These are phyloP conservation scores for Colletotrichum chlorophyti DNA, from an alignment of 2,329 filamentous ascomycete species.

Conservation along the genomic window DNA sequence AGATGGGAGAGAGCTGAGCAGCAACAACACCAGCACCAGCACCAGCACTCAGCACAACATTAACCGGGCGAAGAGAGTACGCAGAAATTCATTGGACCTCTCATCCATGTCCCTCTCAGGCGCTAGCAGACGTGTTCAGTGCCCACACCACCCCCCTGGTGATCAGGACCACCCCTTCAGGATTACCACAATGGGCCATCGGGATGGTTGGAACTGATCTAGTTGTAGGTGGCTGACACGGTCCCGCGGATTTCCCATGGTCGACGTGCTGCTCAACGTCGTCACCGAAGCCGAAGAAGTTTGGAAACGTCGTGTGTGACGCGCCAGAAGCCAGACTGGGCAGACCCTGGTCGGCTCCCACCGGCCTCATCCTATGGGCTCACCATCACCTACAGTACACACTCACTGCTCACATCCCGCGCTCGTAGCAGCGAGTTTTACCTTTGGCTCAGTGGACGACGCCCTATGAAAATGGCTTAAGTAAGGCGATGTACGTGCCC, in stretches of 20 bases:
- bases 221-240: too few species aligned
- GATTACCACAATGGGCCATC: too few species aligned
- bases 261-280: too few species aligned
- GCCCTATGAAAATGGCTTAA: too few species aligned
- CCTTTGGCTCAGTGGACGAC: too few species aligned
- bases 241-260: too few species aligned
- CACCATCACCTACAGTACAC: too few species aligned
- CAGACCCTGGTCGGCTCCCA: constrained; percentile 6
- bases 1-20: background rate
- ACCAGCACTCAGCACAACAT: background rate
- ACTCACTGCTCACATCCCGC: too few species aligned
- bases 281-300: constrained; percentile 14
- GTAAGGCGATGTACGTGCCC: too few species aligned
- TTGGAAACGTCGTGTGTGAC: constrained; percentile 18
- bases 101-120: constrained; percentile 1
- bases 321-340: constrained; percentile 2
- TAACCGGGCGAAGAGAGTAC: background rate
- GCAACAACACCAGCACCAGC: background rate
- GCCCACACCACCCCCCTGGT: constrained; percentile 12
- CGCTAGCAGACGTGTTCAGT: constrained; percentile 27
- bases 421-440: too few species aligned
- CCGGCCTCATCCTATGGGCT: too few species aligned
- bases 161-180: background rate
- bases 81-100: constrained; percentile 1
- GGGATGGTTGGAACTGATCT: too few species aligned